A percentile compares a stretch with the other conserved stretches of the same genome.
Evolutionary conservation across 225 moss, liverwort and hornwort genomes (phyloP).

Genomic region (Marchantia paleacea): DNA sequence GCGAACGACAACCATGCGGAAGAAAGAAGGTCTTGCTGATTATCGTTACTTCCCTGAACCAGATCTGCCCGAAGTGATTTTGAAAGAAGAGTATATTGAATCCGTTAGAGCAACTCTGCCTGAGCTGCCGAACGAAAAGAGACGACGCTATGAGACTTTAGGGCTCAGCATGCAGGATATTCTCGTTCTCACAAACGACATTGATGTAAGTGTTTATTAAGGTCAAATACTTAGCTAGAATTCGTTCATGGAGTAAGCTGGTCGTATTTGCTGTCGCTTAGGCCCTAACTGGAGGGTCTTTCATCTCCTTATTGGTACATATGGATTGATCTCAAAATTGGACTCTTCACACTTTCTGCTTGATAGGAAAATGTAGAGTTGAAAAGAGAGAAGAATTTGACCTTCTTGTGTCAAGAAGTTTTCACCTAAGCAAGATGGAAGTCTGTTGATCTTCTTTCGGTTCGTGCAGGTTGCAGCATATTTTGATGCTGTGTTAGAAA

Average conservation of each 20-base stretch:
- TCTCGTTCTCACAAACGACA: constrained; percentile 84
- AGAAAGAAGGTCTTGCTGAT: constrained; percentile 94
- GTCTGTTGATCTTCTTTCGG: background rate
- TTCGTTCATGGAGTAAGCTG: no score
- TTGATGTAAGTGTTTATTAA: constrained; percentile 49
- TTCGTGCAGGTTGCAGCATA: constrained; percentile 72
- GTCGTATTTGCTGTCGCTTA: no score
- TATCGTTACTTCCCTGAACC: constrained; percentile 97
- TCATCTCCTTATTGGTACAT: no score
- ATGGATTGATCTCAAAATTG: no score
- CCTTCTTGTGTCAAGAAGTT: background rate
- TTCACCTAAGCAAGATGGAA: background rate
- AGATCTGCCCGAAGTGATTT: constrained; percentile 72
- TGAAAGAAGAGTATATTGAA: constrained; percentile 64
- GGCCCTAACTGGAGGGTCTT: no score
- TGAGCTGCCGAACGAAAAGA: constrained; percentile 86
- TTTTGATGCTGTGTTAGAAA: constrained; percentile 84
- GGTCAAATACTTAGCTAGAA: background rate
- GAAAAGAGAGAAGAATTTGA: background rate
- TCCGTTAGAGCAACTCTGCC: constrained; percentile 53
- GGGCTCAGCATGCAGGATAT: constrained; percentile 95
- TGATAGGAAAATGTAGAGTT: no score
- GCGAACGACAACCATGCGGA: constrained; percentile 92
- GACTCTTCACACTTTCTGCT: no score
- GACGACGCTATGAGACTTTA: constrained; percentile 71